A percentile compares a stretch with the other conserved stretches of the same genome.
Conservation (phyloP, 139 green algal species). For the Zygnema circumcarinatum region DNA sequence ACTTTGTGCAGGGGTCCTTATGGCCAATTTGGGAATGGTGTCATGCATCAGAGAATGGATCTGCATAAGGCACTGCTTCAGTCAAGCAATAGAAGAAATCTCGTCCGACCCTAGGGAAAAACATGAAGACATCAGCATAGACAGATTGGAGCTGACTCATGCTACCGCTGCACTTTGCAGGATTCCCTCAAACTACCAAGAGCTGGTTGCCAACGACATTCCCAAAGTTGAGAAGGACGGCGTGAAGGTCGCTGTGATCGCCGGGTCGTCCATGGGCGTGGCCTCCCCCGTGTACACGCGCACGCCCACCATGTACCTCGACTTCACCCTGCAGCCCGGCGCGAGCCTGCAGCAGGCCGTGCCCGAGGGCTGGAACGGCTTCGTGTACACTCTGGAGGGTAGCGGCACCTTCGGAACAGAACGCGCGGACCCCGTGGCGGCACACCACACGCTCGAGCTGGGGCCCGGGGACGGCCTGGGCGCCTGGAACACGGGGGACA, state of each 20-base stretch:
- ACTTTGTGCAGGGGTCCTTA: too few relatives aligned
- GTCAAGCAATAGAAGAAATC: neutral
- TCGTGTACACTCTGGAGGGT: slow-evolving; percentile 51
- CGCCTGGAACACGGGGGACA: slow-evolving; percentile 47
- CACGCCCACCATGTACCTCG: slow-evolving; percentile 61
- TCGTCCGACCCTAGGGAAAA: too few relatives aligned
- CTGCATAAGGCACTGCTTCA: neutral
- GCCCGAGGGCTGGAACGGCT: slow-evolving; percentile 54
- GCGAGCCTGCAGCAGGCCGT: slow-evolving; percentile 35
- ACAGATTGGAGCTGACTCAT: too few relatives aligned
- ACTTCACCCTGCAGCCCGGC: slow-evolving; percentile 55
- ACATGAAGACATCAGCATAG: too few relatives aligned
- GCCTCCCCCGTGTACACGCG: slow-evolving; percentile 58
- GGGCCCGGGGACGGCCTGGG: slow-evolving; percentile 49
- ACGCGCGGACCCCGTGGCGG: neutral
- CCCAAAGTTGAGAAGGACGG: slow-evolving; percentile 55
- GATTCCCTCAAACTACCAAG: slow-evolving; percentile 59
- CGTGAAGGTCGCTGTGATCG: slow-evolving; percentile 58
- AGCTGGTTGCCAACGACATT: slow-evolving; percentile 55
- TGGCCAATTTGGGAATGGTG: neutral
- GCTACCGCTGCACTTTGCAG: neutral
- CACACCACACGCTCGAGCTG: slow-evolving; percentile 55
- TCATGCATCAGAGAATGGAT: neutral
- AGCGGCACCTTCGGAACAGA: slow-evolving; percentile 21
- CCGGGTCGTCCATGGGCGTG: slow-evolving; percentile 50